phyloP scores from a whole-genome alignment of 2,329 filamentous ascomycete genomes.

The Hypoxylon sp. region DNA sequence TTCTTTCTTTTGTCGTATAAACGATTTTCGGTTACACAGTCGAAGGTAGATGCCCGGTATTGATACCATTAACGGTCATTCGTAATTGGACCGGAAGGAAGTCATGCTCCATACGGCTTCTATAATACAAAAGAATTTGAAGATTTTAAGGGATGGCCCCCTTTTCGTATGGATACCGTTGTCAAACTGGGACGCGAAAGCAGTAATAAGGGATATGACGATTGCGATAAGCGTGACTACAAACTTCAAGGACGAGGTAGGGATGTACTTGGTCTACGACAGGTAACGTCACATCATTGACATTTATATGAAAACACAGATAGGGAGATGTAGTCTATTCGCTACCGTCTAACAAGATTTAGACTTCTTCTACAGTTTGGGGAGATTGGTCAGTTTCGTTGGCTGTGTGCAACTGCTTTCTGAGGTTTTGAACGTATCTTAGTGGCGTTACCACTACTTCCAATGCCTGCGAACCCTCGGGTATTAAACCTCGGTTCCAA shows the following conservation, averaged over 20 bases:
- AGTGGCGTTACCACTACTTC: no score
- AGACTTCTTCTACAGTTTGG: no score
- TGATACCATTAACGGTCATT: constrained; percentile 31
- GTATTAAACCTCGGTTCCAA: neutral
- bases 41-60: constrained; percentile 21
- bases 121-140: constrained; percentile 34
- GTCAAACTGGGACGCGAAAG: neutral
- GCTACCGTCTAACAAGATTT: neutral
- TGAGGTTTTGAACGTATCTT: no score
- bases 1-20: constrained; percentile 34
- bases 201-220: neutral
- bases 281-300: neutral
- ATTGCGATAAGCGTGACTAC: no score
- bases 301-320: neutral
- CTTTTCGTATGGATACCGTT: neutral
- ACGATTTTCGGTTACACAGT: constrained; percentile 22
- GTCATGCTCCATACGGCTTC: constrained; percentile 12
- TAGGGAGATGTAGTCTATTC: neutral
- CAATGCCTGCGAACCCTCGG: no score
- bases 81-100: constrained; percentile 27
- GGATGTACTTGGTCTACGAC: neutral
- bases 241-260: neutral
- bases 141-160: neutral
- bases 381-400: no score
- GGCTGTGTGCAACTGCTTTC: no score